Conservation (phyloP, 2,329 filamentous ascomycete genomes). For the Diplodia seriata region DNA sequence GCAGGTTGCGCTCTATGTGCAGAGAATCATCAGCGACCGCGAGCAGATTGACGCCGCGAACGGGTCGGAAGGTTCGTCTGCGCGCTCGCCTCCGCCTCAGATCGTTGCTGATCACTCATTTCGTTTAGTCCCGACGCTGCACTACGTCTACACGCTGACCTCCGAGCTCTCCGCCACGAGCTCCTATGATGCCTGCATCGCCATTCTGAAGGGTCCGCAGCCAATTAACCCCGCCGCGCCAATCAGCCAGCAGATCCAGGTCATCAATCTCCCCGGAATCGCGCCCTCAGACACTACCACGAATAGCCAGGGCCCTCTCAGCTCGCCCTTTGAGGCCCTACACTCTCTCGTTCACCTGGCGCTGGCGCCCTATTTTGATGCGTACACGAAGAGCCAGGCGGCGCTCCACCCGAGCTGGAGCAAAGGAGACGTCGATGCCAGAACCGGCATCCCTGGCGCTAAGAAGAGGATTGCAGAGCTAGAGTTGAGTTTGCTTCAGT, state of each 20-base stretch:
- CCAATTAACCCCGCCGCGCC: slow-evolving; percentile 85
- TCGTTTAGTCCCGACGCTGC: slow-evolving; percentile 34
- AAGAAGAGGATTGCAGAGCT: slow-evolving; percentile 97
- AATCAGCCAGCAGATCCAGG: slow-evolving; percentile 86
- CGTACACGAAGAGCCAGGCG: slow-evolving; percentile 75
- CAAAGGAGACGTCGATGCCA: slow-evolving; percentile 84
- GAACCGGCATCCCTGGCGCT: slow-evolving; percentile 94
- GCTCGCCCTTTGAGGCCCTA: slow-evolving; percentile 89
- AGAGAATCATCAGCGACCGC: slow-evolving; percentile 66
- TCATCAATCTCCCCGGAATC: slow-evolving; percentile 88
- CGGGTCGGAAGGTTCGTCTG: slow-evolving; percentile 42
- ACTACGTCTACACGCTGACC: slow-evolving; percentile 79
- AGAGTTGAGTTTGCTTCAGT: slow-evolving; percentile 84
- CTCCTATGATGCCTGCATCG: slow-evolving; percentile 83
- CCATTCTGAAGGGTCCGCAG: slow-evolving; percentile 86
- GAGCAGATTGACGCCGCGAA: slow-evolving; percentile 43
- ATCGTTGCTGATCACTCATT: slow-evolving; percentile 42
- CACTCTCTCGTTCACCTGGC: slow-evolving; percentile 91
- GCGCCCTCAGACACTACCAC: slow-evolving; percentile 71
- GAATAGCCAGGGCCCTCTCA: slow-evolving; percentile 72
- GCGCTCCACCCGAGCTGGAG: slow-evolving; percentile 61
- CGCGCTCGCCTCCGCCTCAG: slow-evolving; percentile 47
- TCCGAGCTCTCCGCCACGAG: slow-evolving; percentile 80
- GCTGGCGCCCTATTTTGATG: slow-evolving; percentile 95
- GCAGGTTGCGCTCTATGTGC: slow-evolving; percentile 88